Evolutionary conservation across 2,329 filamentous ascomycete species (phyloP), one percentile per base, ranked within the genome.

Genomic region (Chrysosporium keratinophilum): DNA sequence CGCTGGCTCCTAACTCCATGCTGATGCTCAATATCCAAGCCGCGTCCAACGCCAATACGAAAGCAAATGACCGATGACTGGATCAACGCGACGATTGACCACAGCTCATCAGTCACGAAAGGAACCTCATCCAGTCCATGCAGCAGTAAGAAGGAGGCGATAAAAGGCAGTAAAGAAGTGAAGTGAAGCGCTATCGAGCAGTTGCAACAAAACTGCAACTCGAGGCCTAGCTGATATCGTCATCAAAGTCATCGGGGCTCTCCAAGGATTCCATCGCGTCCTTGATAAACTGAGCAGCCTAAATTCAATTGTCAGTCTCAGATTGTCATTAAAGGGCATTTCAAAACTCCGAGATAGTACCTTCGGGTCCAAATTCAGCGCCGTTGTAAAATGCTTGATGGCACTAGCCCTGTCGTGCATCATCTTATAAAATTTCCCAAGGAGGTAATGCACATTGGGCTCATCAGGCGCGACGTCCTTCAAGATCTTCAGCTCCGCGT

Each of bases 351-450:
- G 15, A 67, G 77, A 66, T 76, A 28, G 23, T 28, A 94, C 91
- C 83, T 97, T 97, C 31, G 91, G 93, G 75, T 98, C 93, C 64
- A 98, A 74, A 69, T 95, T 95, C 65, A 97, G 75, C 15, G 93
- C 93, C 68, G 90, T 91, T 5, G 93, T 98, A 67, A 95, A 95
- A 69, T 96, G 88, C 56, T 85, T 84, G 56, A 98, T 87, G n/a
- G 93, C 90, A 62, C 83, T 78, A 57, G 83, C 82, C 62, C 78
- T 78, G 56, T 82, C 75, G 31, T 75, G 69, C 54, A 82, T 60
- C 60, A 74, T 76, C 68, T 83, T 83, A 68, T 80, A 81, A 55
- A 81, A 62, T 58, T 71, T 72, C 5, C 90, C 94, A 39, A 98
- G 81, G 58, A 95, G 75, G 74, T 96, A 98, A 72, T 96, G 93